A percentile compares a stretch with the other conserved stretches of the same genome.
phyloP scores from a whole-genome alignment of 2,329 filamentous ascomycete species.

The Mariannaea elegans region DNA sequence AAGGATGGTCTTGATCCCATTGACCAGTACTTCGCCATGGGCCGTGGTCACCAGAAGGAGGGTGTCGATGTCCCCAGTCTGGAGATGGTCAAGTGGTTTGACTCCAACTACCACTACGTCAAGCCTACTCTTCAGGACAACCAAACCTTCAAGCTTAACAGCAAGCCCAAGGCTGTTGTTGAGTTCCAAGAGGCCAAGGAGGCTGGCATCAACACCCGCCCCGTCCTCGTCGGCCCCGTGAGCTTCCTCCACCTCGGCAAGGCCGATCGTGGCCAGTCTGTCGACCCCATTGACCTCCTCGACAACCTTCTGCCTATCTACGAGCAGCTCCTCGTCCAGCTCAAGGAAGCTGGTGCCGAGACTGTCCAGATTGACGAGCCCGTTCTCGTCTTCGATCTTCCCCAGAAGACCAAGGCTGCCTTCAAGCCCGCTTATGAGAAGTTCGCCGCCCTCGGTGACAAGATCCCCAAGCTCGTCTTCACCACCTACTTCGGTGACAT shows the following conservation, averaged over 20 bases:
- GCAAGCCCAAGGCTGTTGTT: conserved; percentile 89
- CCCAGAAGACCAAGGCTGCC: conserved; percentile 88
- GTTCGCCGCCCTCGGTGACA: conserved; percentile 77
- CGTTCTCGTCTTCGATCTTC: conserved; percentile 92
- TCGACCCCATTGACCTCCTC: conserved; percentile 93
- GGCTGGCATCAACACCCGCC: conserved; percentile 90
- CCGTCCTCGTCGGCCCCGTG: conserved; percentile 93
- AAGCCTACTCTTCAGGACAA: conserved; percentile 98
- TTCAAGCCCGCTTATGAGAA: conserved; percentile 99
- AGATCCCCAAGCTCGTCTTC: conserved; percentile 87
- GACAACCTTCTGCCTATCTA: conserved; percentile 95
- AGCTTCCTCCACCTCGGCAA: conserved; percentile 98
- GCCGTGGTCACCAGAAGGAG: conserved; percentile 96
- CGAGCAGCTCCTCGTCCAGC: conserved; percentile 88
- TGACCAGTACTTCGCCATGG: conserved; percentile 99
- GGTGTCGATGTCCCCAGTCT: conserved; percentile 91
- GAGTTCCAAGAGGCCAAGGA: conserved; percentile 99
- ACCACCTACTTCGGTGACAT: conserved; percentile 99
- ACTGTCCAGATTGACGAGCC: conserved; percentile 99
- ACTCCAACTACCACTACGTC: conserved; percentile 99
- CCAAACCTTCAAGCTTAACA: conserved; percentile 91
- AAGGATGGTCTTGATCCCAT: conserved; percentile 86
- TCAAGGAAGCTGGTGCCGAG: conserved; percentile 96
- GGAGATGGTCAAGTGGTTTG: conserved; percentile 99
- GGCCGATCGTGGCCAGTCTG: conserved; percentile 93